phyloP scores from a whole-genome alignment of 163 green algal species.

The Volvox carteri region DNA sequence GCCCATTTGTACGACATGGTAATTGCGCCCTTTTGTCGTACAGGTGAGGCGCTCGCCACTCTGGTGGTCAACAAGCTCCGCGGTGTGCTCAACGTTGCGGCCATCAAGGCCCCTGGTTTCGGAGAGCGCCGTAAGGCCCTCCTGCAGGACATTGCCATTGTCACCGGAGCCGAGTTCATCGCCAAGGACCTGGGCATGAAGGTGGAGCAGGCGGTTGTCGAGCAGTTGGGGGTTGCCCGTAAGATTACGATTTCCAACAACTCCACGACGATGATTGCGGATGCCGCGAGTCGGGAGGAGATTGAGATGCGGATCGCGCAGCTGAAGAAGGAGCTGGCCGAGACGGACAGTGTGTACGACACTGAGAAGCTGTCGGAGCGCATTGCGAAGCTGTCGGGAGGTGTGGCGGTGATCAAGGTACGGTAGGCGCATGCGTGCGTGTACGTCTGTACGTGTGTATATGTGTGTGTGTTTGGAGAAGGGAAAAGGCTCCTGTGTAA shows the following conservation, averaged over 20 bases:
- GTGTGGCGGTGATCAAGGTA: conserved; percentile 98
- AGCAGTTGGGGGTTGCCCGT: conserved; percentile 93
- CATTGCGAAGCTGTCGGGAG: conserved; percentile 97
- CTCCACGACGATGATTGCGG: conserved; percentile 95
- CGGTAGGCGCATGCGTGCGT: conserved; percentile 55
- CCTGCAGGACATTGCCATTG: conserved; percentile 96
- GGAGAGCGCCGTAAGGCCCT: conserved; percentile 97
- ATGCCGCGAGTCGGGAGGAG: conserved; percentile 95
- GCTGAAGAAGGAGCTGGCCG: conserved; percentile 97
- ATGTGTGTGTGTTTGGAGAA: background rate
- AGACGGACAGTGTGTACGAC: conserved; percentile 97
- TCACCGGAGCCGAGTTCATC: conserved; percentile 96
- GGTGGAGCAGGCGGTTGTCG: conserved; percentile 82
- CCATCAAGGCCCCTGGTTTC: conserved; percentile 97
- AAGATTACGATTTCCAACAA: conserved; percentile 92
- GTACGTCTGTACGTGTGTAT: background rate
- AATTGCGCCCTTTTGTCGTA: too few relatives aligned
- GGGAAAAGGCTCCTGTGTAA: background rate
- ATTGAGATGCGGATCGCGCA: conserved; percentile 94
- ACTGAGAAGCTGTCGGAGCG: conserved; percentile 98
- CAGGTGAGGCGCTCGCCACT: conserved; percentile 95
- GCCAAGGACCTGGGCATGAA: conserved; percentile 87
- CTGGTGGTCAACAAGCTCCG: conserved; percentile 99
- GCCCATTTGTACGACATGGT: too few relatives aligned
- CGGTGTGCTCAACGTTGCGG: conserved; percentile 94